These are phyloP conservation scores for Teratosphaeria nubilosa DNA, from an alignment of 2,329 filamentous ascomycete genomes.

Conservation along the genomic window DNA sequence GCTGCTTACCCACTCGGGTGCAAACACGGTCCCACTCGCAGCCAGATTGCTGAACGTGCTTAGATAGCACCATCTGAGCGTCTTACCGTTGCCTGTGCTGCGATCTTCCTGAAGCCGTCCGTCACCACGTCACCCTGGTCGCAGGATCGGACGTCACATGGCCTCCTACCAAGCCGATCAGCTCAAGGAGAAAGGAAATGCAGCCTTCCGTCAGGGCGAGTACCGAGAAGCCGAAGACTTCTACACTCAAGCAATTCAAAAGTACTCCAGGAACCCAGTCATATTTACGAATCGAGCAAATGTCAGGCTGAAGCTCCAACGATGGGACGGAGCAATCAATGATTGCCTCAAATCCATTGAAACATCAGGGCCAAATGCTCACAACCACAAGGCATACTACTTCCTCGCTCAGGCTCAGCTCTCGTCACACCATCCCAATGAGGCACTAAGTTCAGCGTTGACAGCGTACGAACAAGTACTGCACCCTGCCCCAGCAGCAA, in stretches of 20 bases:
- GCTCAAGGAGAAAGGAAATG: slow-evolving; percentile 49
- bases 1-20: neutral
- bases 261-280: slow-evolving; percentile 64
- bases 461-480: slow-evolving; percentile 53
- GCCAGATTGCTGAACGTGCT: too few species aligned
- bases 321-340: slow-evolving; percentile 63
- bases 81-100: too few species aligned
- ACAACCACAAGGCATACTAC: slow-evolving; percentile 53
- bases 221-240: slow-evolving; percentile 55
- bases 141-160: neutral
- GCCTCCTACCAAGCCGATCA: slow-evolving; percentile 31
- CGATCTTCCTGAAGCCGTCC: too few species aligned
- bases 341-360: slow-evolving; percentile 70
- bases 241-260: slow-evolving; percentile 65
- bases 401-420: slow-evolving; percentile 62
- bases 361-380: slow-evolving; percentile 41
- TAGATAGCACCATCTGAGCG: too few species aligned
- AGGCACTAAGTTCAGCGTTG: slow-evolving; percentile 60
- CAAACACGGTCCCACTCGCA: neutral
- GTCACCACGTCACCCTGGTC: neutral
- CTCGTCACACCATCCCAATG: slow-evolving; percentile 59
- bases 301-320: slow-evolving; percentile 61
- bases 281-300: slow-evolving; percentile 88
- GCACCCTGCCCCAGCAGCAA: slow-evolving; percentile 50
- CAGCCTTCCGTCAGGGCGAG: slow-evolving; percentile 54